These are phyloP conservation scores for Dentipellis fragilis DNA, from an alignment of 768 basidiomycete species.

Conservation along the genomic window DNA sequence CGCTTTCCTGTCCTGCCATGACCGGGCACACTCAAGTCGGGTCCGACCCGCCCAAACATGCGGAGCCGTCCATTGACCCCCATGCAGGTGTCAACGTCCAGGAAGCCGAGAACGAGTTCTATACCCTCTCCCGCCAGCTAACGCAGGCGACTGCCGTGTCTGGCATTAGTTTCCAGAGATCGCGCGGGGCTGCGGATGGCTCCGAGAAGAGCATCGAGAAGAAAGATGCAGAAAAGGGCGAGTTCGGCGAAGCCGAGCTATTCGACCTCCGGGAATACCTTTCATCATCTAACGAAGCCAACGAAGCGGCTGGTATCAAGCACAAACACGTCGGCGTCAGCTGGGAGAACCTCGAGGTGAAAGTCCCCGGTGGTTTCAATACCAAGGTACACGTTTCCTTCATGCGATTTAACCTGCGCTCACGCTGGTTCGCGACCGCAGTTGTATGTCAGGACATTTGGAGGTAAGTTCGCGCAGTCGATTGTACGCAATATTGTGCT, in stretches of 20 bases:
- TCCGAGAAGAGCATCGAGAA: neutral
- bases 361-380: slow-evolving; percentile 48
- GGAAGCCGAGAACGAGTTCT: neutral
- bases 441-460: slow-evolving; percentile 55
- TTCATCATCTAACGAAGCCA: slow-evolving; percentile 57
- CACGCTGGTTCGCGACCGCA: slow-evolving; percentile 14
- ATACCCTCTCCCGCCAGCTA: neutral
- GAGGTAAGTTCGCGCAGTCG: slow-evolving; percentile 28
- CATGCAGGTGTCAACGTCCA: neutral
- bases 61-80: neutral
- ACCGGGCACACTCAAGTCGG: neutral
- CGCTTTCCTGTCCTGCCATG: neutral
- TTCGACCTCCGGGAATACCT: slow-evolving; percentile 71
- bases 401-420: neutral
- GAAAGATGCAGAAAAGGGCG: slow-evolving; percentile 33
- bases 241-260: slow-evolving; percentile 25
- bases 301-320: slow-evolving; percentile 56
- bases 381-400: slow-evolving; percentile 36
- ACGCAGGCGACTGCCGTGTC: neutral
- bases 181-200: neutral
- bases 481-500: neutral
- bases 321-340: slow-evolving; percentile 74
- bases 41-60: too few species aligned
- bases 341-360: slow-evolving; percentile 63
- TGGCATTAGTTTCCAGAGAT: neutral